These are phyloP conservation scores for Microbotryum scabiosae DNA, from an alignment of 1,284 basidiomycete species.

Conservation along the genomic window DNA sequence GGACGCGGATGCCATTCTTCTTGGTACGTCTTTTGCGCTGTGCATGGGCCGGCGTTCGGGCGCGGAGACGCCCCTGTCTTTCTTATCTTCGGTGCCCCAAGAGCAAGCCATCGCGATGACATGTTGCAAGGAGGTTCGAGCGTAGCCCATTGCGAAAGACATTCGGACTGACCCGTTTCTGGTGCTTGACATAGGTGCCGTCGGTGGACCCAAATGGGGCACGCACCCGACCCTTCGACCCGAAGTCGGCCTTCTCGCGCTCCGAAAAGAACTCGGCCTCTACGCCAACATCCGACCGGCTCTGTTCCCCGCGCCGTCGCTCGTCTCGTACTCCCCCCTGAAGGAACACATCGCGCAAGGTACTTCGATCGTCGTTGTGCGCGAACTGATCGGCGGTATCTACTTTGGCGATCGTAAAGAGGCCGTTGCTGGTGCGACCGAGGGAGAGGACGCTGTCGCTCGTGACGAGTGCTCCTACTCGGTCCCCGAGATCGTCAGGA, in stretches of 20 bases:
- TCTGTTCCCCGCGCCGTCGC: constrained; percentile 83
- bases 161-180: background rate
- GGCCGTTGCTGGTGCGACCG: constrained; percentile 45
- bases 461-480: constrained; percentile 82
- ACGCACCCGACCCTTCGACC: constrained; percentile 81
- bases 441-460: constrained; percentile 46
- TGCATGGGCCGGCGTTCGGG: background rate
- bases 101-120: background rate
- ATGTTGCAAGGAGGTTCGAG: background rate
- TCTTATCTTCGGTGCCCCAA: background rate
- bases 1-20: constrained; percentile 80
- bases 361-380: constrained; percentile 78
- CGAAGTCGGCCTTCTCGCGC: constrained; percentile 84
- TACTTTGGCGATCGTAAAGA: constrained; percentile 95
- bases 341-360: constrained; percentile 77
- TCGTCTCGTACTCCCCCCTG: constrained; percentile 85
- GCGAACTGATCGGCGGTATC: constrained; percentile 62
- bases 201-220: constrained; percentile 98
- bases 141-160: background rate
- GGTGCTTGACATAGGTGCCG: constrained; percentile 55
- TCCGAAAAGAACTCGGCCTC: constrained; percentile 87
- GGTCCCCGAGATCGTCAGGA: constrained; percentile 81
- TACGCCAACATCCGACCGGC: constrained; percentile 98
- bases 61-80: background rate
- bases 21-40: constrained; percentile 54